Evolutionary conservation across 495 filamentous ascomycete species (phyloP).

Genomic region (Letharia columbiana): DNA sequence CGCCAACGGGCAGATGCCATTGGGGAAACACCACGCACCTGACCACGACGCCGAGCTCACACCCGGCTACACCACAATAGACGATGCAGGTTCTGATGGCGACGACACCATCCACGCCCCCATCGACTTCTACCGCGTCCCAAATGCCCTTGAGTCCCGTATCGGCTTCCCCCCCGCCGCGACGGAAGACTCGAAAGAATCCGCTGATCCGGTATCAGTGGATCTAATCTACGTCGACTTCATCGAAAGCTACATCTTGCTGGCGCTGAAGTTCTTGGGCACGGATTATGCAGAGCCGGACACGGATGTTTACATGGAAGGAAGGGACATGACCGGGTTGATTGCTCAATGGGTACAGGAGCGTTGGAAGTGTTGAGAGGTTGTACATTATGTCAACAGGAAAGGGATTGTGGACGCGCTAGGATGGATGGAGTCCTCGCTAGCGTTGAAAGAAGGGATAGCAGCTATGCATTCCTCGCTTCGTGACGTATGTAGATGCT

Average conservation of each 20-base stretch:
- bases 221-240: constrained; percentile 91
- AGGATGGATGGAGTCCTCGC: background rate
- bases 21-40: constrained; percentile 20
- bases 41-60: constrained; percentile 36
- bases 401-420: background rate
- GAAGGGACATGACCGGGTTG: constrained; percentile 60
- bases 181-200: background rate
- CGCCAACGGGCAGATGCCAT: constrained; percentile 20
- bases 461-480: background rate
- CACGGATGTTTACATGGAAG: constrained; percentile 57
- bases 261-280: constrained; percentile 60
- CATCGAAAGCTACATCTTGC: constrained; percentile 66
- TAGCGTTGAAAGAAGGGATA: background rate
- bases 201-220: constrained; percentile 50
- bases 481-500: background rate
- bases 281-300: constrained; percentile 47
- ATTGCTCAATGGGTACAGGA: constrained; percentile 69
- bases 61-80: constrained; percentile 81
- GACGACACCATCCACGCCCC: constrained; percentile 80
- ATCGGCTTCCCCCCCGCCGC: constrained; percentile 41
- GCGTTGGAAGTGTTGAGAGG: constrained; percentile 58
- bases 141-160: constrained; percentile 69
- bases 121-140: constrained; percentile 66
- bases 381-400: background rate
- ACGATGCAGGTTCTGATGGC: constrained; percentile 77